Evolutionary conservation across 805 yeast genomes (phyloP).

Genomic region (Cephaloascus albidus): DNA sequence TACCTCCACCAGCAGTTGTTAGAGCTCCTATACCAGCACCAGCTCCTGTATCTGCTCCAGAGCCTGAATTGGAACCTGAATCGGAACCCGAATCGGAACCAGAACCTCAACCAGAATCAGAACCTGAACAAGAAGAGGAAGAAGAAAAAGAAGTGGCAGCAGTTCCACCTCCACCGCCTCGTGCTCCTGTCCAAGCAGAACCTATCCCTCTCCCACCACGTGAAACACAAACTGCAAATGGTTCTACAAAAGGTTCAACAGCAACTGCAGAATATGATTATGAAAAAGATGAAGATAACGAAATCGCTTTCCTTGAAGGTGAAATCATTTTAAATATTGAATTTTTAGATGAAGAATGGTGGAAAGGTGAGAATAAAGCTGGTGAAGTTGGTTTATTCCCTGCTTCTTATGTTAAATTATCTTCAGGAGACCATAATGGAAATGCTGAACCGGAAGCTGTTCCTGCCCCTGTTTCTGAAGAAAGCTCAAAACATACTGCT

Average conservation of each 20-base stretch:
- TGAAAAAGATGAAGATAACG: slow-evolving; percentile 69
- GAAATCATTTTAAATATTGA: slow-evolving; percentile 60
- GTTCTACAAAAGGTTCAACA: slow-evolving; percentile 13
- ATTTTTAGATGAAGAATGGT: slow-evolving; percentile 70
- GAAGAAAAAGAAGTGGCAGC: slow-evolving; percentile 5
- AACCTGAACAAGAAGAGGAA: slow-evolving; percentile 11
- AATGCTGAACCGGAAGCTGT: slow-evolving; percentile 7
- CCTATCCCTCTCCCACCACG: slow-evolving; percentile 10
- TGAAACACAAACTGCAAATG: slow-evolving; percentile 1
- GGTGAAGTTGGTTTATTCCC: slow-evolving; percentile 51
- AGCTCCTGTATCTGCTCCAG: slow-evolving; percentile 6
- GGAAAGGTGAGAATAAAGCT: slow-evolving; percentile 32
- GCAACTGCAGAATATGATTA: slow-evolving; percentile 84
- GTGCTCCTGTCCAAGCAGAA: slow-evolving; percentile 6
- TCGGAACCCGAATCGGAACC: slow-evolving; percentile 5
- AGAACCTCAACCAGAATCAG: slow-evolving; percentile 5
- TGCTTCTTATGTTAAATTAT: slow-evolving; percentile 37
- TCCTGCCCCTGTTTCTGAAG: slow-evolving; percentile 10
- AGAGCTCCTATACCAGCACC: slow-evolving; percentile 10
- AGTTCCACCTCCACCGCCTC: slow-evolving; percentile 5
- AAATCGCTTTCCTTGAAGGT: slow-evolving; percentile 57
- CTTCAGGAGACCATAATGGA: slow-evolving; percentile 13
- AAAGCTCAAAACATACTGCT: slow-evolving; percentile 28
- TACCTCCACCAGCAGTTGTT: slow-evolving; percentile 14
- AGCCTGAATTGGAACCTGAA: slow-evolving; percentile 11